Conservation (phyloP, 2,329 filamentous ascomycete genomes). For the Trichoderma semiorbis region DNA sequence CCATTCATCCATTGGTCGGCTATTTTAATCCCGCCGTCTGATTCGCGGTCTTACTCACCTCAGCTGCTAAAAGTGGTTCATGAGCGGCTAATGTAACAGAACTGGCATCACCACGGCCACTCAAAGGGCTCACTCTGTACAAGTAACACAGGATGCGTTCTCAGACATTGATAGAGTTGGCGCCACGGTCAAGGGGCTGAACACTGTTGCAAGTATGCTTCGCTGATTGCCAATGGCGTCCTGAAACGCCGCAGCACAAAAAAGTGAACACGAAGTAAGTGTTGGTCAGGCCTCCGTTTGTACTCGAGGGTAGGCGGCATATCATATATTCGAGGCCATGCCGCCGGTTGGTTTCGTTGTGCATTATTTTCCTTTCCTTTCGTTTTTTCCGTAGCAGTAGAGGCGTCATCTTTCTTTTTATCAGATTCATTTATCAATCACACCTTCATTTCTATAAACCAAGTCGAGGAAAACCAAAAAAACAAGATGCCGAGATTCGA, state of each 20-base stretch:
- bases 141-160: not conserved
- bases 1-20: not conserved
- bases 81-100: slow-evolving; percentile 17
- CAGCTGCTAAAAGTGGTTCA: not conserved
- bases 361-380: not conserved
- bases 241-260: not conserved
- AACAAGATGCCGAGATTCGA: slow-evolving; percentile 12
- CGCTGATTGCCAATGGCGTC: not conserved
- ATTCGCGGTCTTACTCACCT: not conserved
- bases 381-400: not conserved
- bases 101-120: not conserved
- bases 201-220: not conserved
- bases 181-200: not conserved
- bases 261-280: not conserved
- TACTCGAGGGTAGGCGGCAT: not conserved
- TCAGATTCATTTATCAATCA: not conserved
- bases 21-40: not conserved
- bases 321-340: not conserved
- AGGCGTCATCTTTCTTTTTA: not conserved
- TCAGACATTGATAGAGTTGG: not conserved
- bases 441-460: not conserved
- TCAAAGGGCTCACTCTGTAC: not conserved
- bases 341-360: not conserved
- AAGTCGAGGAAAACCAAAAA: not conserved
- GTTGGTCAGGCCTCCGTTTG: not conserved